Base-by-base conservation (phyloP, 768 basidiomycete genomes). In the Udeniomyces megalosporus region DNA sequence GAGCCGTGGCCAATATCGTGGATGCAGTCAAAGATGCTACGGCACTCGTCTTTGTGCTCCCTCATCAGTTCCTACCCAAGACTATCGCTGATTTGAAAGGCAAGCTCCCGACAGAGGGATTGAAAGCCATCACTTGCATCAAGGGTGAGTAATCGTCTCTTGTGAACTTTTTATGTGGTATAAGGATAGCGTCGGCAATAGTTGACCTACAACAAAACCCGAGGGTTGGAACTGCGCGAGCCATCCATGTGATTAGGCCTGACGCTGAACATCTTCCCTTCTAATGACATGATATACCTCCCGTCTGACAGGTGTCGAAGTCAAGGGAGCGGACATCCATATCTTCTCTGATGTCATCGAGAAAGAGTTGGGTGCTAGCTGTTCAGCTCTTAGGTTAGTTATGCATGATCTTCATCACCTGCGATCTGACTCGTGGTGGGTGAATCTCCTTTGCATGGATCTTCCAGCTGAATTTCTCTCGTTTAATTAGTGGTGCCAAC, bases 271-370 rank as follows among this genome's bases (percentile, higher is more conserved):
- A n/a, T n/a, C n/a, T n/a, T n/a, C n/a, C n/a, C n/a, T n/a, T n/a
- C n/a, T n/a, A n/a, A n/a, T n/a, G n/a, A n/a, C n/a, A n/a, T n/a
- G n/a, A n/a, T n/a, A n/a, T n/a, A n/a, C n/a, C n/a, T n/a, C n/a
- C n/a, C n/a, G 29, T 1, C 2, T 8, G 7, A 56, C 76, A 75
- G 77, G 77, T 26, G 76, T 78, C 49, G 74, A 76, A 42, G 76
- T 78, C 42, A 66, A 74, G 10, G 72, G 70, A 10, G 59, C 65
- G 50, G 66, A 75, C 45, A 78, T 78, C 67, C 68, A 72, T 60
- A 74, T 77, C 68, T 77, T 76, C 67, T 72, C 76, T 24, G 76
- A 77, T 57, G 70, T 76, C 22, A 77, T 78, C 66, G 69, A 73
- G 46, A 66, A 72, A 28, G 67, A 71, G 28, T 71, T 78, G 28